Evolutionary conservation across 2,329 filamentous ascomycete species (phyloP), one percentile per base, ranked within the genome.

Genomic region (Talaromyces funiculosus): DNA sequence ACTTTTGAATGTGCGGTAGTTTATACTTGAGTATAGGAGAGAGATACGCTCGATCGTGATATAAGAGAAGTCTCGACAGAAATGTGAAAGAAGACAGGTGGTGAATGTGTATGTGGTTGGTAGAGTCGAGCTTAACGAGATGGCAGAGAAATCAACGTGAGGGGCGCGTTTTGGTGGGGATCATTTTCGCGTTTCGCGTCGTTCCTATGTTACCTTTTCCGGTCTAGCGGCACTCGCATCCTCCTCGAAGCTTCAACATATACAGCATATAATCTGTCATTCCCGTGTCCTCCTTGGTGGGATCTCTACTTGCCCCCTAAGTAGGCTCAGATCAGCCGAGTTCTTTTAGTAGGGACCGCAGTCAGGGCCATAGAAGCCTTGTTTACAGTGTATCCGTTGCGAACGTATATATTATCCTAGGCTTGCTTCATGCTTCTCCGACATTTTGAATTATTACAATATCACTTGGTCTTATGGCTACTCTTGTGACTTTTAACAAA

Each of bases 101-200:
- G 29, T 51, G 10, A 33, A 4, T 10, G 51, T 10, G 20, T 37
- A 12, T 40, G 8, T 10, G 7, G 33, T 40, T 14, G 20, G 51
- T 29, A 54, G 51, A 49, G 26, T 51, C 9, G 5, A 51, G 47
- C 29, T 33, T 51, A 8, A 51, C 26, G 26, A 49, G 45, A 29
- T 31, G 26, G 45, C 24, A 49, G 26, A 51, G 29, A 51, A 33
- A 51, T 49, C n/a, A 42, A 38, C 20, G 51, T 54, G 51, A 54
- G 51, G 47, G 47, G 47, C 47, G 47, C 47, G 47, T 51, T 18
- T 29, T 51, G 47, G 26, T 51, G 47, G 47, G 47, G 47, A 51
- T 51, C 29, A 20, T 31, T 33, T 51, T 31, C 51, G 51, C 51
- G 51, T 18, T 16, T 18, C 51, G 51, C 51, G 51, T 54, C 51